Percentiles rank a stretch among this genome's conserved stretches.
Conservation (phyloP, 371 early-diverging fungal genomes). For the Saksenaea oblongispora region DNA sequence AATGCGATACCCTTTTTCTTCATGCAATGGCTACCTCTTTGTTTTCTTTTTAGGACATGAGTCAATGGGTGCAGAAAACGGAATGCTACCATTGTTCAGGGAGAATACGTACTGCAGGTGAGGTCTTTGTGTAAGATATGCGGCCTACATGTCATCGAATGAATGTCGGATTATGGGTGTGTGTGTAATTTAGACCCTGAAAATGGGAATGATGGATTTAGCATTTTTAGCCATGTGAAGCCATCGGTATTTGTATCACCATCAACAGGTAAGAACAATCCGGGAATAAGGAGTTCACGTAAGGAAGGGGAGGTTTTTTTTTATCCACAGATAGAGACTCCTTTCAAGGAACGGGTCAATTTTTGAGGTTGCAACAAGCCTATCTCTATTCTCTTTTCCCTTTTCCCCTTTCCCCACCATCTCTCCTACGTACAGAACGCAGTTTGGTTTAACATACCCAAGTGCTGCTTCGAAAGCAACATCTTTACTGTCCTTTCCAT, state of each 20-base stretch:
- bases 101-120: too few species aligned
- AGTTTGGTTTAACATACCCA: background rate
- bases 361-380: background rate
- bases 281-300: constrained; percentile 3
- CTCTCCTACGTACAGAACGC: constrained; percentile 4
- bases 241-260: background rate
- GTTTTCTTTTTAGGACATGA: too few species aligned
- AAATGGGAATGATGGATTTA: constrained; percentile 1
- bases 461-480: constrained; percentile 5
- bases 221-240: background rate
- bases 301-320: background rate
- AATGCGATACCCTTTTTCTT: too few species aligned
- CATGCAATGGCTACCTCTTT: too few species aligned
- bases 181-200: background rate
- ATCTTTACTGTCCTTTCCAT: constrained; percentile 4
- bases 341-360: background rate
- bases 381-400: background rate
- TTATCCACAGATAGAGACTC: background rate
- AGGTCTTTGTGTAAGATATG: too few species aligned
- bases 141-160: too few species aligned
- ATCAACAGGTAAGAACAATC: background rate
- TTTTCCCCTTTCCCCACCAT: background rate
- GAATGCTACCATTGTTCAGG: too few species aligned
- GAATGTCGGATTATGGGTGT: too few species aligned
- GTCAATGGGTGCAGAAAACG: too few species aligned